phyloP scores from a whole-genome alignment of 164 flowering plant species.

The Santalum album region DNA sequence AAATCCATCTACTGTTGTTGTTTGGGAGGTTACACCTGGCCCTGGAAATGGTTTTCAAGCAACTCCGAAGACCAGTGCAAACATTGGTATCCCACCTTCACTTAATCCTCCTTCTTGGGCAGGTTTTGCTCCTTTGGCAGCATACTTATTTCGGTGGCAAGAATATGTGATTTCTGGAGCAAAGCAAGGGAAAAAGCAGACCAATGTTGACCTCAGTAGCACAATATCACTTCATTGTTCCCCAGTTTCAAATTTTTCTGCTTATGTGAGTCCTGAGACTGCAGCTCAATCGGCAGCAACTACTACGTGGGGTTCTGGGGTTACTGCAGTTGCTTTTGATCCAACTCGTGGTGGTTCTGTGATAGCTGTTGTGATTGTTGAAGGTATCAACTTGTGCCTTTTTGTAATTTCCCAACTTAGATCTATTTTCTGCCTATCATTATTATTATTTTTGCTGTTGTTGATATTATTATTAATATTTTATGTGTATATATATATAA shows the following conservation, averaged over 20 bases:
- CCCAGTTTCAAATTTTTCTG: conserved; percentile 98
- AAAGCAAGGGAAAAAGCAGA: conserved; percentile 57
- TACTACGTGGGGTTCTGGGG: conserved; percentile 99
- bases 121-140: conserved; percentile 94
- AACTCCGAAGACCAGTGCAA: conserved; percentile 50
- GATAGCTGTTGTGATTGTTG: conserved; percentile 90
- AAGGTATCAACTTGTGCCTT: conserved; percentile 38
- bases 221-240: conserved; percentile 79
- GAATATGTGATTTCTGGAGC: conserved; percentile 63
- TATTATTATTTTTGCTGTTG: too few relatives aligned
- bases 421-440: too few relatives aligned
- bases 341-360: conserved; percentile 99
- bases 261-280: conserved; percentile 96
- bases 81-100: conserved; percentile 70
- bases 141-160: conserved; percentile 93
- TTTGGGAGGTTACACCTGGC: conserved; percentile 99
- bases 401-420: too few relatives aligned
- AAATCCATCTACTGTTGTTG: conserved; percentile 97
- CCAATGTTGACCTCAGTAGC: conserved; percentile 41
- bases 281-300: conserved; percentile 92
- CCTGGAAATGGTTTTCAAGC: conserved; percentile 84
- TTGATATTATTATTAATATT: too few relatives aligned
- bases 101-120: conserved; percentile 76
- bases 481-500: too few relatives aligned
- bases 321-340: conserved; percentile 96